phyloP scores from a whole-genome alignment of 345 rosid species.

The Salix caprea region DNA sequence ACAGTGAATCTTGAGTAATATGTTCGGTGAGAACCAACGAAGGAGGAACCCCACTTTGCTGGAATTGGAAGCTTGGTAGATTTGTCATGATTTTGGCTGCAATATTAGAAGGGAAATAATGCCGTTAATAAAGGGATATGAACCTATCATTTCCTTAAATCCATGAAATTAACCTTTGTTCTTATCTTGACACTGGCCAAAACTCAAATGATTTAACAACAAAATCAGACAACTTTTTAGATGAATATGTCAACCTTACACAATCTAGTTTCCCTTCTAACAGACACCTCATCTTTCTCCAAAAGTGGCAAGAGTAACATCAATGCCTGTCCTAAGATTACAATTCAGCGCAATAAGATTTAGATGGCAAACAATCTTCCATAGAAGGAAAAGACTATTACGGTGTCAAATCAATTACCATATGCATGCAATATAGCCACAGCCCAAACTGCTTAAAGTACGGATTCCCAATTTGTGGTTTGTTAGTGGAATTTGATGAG shows the following conservation, averaged over 20 bases:
- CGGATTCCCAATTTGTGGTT: not conserved
- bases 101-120: not conserved
- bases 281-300: not conserved
- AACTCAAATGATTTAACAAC: not conserved
- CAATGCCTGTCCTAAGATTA: not conserved
- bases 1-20: slow-evolving; percentile 28
- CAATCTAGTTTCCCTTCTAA: not conserved
- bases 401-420: not conserved
- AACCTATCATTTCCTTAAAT: not conserved
- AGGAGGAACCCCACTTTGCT: slow-evolving; percentile 37
- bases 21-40: slow-evolving; percentile 17
- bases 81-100: not conserved
- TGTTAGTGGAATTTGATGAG: not conserved
- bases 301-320: not conserved
- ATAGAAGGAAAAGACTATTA: not conserved
- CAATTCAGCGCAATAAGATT: not conserved
- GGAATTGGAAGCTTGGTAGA: slow-evolving; percentile 36
- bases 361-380: not conserved
- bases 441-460: not conserved
- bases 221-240: not conserved
- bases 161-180: not conserved
- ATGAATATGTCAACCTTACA: not conserved
- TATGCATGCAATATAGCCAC: not conserved
- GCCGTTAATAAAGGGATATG: not conserved
- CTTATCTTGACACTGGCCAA: not conserved